phyloP scores from a whole-genome alignment of 2,329 filamentous ascomycete species.

The Paracorniculantispora psalliotae region DNA sequence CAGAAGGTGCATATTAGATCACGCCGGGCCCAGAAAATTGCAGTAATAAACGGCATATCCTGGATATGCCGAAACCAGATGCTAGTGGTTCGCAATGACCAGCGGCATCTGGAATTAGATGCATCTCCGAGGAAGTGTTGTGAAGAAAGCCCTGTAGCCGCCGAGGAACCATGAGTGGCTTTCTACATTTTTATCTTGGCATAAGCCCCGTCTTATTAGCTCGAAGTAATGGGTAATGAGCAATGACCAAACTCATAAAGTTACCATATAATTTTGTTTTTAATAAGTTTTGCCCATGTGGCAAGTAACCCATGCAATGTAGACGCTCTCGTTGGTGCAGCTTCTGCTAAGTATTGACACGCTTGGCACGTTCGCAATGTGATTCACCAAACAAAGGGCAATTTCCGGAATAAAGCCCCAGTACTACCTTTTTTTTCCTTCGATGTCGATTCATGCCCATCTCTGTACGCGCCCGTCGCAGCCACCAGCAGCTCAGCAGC shows the following conservation, averaged over 20 bases:
- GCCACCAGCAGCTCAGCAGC: background rate
- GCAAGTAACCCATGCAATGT: no score
- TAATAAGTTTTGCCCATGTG: no score
- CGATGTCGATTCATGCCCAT: background rate
- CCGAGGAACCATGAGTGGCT: slow-evolving; percentile 1
- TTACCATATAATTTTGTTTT: no score
- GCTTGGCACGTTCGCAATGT: background rate
- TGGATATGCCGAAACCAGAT: background rate
- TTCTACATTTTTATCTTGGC: background rate
- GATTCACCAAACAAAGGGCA: no score
- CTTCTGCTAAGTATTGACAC: no score
- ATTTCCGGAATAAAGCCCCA: no score
- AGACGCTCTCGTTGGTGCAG: no score
- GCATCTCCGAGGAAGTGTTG: background rate
- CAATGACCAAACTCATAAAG: no score
- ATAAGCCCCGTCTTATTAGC: no score
- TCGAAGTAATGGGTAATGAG: no score
- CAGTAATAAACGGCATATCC: background rate
- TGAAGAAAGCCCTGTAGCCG: background rate
- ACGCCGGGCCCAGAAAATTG: background rate
- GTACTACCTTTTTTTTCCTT: background rate
- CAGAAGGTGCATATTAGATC: background rate
- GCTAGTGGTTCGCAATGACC: background rate
- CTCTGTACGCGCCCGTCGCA: background rate
- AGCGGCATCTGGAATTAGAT: background rate